Base-by-base conservation (phyloP, 2,329 filamentous ascomycete genomes). In the Aspergillus tanneri region DNA sequence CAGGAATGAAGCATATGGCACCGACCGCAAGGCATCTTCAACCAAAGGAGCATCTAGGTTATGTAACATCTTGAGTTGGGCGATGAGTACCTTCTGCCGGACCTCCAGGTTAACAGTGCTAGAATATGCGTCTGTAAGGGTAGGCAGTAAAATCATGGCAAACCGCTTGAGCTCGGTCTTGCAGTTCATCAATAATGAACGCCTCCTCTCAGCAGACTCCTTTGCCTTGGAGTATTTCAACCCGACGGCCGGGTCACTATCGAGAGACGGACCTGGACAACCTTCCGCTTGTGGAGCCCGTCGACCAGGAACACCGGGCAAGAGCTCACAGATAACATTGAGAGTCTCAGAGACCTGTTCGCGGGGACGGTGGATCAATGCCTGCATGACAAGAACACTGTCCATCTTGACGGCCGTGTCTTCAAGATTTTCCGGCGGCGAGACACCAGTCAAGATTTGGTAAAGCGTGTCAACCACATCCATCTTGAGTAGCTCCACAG, bases 381-480 rank as follows among this genome's bases (percentile, higher is more conserved):
- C 90, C 72, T 99, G 93, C 95, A 99, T 99, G 62, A 99, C 93
- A 37, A 99, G 83, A 46, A 97, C 92, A 64, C 90, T 96, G 70
- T 97, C 92, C 55, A 97, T 86, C 71, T 95, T 96, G 23, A 70
- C 58, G 5, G 62, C 59, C 1, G 63, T 63, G 34, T 60, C 63
- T 12, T 69, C 28, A 83, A 86, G 23, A 85, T 86, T 88, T 53
- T 78, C 82, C 0, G 93, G 93, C 2, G 93, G 91, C 0, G 93
- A 97, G 2, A 99, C 90, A 16, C 93, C 93, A 0, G 93, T 97
- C 41, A 99, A 74, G 34, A 99, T 97, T 69, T 99, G 93, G 65
- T 97, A 99, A 2, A 99, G 77, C 0, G 93, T 99, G 70, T 97
- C 93, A 21, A 99, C 93, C 45, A 99, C 87, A 59, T 96, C 92